These are phyloP conservation scores for Phytophthora pistaciae DNA, from an alignment of 352 stramenopile genomes.

Conservation along the genomic window DNA sequence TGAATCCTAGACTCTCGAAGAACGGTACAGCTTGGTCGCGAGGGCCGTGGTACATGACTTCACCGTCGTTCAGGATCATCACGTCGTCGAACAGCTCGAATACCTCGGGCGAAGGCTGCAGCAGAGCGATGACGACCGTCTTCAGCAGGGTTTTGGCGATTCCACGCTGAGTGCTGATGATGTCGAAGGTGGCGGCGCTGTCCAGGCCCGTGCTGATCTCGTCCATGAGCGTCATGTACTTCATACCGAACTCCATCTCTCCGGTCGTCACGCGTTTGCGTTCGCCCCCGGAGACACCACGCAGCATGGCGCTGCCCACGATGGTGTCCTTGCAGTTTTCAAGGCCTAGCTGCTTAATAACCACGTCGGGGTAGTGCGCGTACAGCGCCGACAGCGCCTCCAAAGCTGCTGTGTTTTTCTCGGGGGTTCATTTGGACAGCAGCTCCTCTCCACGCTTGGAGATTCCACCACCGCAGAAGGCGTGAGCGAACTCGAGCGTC, in stretches of 20 bases:
- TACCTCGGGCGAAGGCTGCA: slow-evolving; percentile 38
- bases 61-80: slow-evolving; percentile 54
- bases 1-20: slow-evolving; percentile 40
- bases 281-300: slow-evolving; percentile 74
- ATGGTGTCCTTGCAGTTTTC: slow-evolving; percentile 66
- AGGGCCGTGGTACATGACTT: slow-evolving; percentile 53
- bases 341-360: slow-evolving; percentile 53
- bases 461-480: slow-evolving; percentile 63
- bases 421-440: slow-evolving; percentile 26
- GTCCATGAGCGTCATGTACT: slow-evolving; percentile 53
- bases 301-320: slow-evolving; percentile 57
- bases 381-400: slow-evolving; percentile 23
- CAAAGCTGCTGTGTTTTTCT: slow-evolving; percentile 39
- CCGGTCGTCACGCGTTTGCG: slow-evolving; percentile 77
- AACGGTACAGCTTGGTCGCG: slow-evolving; percentile 59
- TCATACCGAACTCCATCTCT: slow-evolving; percentile 89
- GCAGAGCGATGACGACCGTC: slow-evolving; percentile 64
- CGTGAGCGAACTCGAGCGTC: slow-evolving; percentile 59
- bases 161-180: slow-evolving; percentile 32
- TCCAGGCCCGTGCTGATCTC: slow-evolving; percentile 11
- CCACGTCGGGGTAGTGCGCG: slow-evolving; percentile 37
- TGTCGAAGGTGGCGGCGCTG: slow-evolving; percentile 9
- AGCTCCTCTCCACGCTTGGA: slow-evolving; percentile 44
- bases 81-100: slow-evolving; percentile 65
- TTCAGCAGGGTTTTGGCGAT: slow-evolving; percentile 36